These are phyloP conservation scores for Leishmania turanica DNA, from an alignment of 208 protist species.

Conservation along the genomic window DNA sequence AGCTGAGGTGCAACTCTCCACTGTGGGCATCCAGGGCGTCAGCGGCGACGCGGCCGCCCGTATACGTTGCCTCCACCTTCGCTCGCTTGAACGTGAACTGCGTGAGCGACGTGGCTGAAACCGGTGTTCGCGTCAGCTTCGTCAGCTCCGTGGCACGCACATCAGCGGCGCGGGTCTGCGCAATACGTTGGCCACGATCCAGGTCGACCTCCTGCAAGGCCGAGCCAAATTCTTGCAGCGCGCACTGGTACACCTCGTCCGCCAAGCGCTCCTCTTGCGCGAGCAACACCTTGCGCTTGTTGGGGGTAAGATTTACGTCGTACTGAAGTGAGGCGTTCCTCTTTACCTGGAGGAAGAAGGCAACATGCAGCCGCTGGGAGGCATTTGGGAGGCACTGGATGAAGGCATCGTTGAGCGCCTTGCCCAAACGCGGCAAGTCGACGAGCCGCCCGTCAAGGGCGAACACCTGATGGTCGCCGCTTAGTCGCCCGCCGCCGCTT, in stretches of 20 bases:
- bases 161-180: slow-evolving; percentile 38
- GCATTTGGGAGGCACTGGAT: slow-evolving; percentile 72
- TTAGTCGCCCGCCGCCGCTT: slow-evolving; percentile 50
- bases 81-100: slow-evolving; percentile 53
- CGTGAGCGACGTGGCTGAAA: slow-evolving; percentile 76
- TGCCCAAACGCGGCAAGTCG: slow-evolving; percentile 72
- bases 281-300: slow-evolving; percentile 73
- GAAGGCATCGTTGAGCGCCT: slow-evolving; percentile 77
- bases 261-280: slow-evolving; percentile 48
- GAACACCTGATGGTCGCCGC: slow-evolving; percentile 73
- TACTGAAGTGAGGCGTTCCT: slow-evolving; percentile 44
- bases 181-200: slow-evolving; percentile 42
- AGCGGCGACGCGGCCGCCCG: neutral
- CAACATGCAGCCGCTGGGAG: slow-evolving; percentile 61
- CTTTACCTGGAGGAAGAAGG: slow-evolving; percentile 74
- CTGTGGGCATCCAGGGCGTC: neutral
- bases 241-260: slow-evolving; percentile 42
- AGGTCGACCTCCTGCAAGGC: slow-evolving; percentile 41
- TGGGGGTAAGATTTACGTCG: slow-evolving; percentile 86
- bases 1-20: neutral
- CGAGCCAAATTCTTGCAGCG: slow-evolving; percentile 54
- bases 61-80: neutral
- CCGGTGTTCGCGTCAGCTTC: slow-evolving; percentile 46
- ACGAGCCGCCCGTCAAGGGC: slow-evolving; percentile 82
- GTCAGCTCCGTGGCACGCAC: slow-evolving; percentile 34